Conservation (phyloP, 257 asterid genomes). For the Solanum microdontum region DNA sequence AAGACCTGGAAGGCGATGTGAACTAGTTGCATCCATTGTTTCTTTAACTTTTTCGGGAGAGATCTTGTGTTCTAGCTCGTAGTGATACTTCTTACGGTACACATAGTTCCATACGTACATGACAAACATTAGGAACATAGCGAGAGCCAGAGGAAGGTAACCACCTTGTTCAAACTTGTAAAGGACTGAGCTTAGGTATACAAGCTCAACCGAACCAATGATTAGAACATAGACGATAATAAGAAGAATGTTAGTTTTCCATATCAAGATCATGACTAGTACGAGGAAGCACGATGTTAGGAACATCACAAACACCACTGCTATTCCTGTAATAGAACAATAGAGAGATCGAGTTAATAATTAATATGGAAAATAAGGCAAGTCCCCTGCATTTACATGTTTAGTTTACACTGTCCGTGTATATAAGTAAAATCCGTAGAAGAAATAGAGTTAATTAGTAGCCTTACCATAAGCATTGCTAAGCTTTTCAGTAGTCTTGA, state of each 20-base stretch:
- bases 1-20: slow-evolving; percentile 35
- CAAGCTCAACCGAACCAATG: slow-evolving; percentile 26
- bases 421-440: background rate
- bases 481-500: slow-evolving; percentile 19
- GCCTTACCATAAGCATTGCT: slow-evolving; percentile 52
- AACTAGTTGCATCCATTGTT: background rate
- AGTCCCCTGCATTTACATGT: background rate
- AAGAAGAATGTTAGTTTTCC: slow-evolving; percentile 41
- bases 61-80: slow-evolving; percentile 36
- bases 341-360: background rate
- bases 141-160: slow-evolving; percentile 35
- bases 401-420: background rate
- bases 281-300: slow-evolving; percentile 36
- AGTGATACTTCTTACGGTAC: slow-evolving; percentile 26
- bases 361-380: background rate
- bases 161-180: slow-evolving; percentile 51
- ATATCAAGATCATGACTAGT: slow-evolving; percentile 43
- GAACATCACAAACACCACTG: slow-evolving; percentile 50
- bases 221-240: slow-evolving; percentile 13
- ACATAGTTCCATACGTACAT: slow-evolving; percentile 47
- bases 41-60: slow-evolving; percentile 20
- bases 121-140: slow-evolving; percentile 23
- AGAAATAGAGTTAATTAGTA: background rate
- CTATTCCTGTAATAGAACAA: slow-evolving; percentile 27
- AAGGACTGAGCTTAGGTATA: slow-evolving; percentile 31